A percentile compares a stretch with the other conserved stretches of the same genome.
Evolutionary conservation across 805 yeast genomes (phyloP).

Genomic region (Suhomyces canberraensis): DNA sequence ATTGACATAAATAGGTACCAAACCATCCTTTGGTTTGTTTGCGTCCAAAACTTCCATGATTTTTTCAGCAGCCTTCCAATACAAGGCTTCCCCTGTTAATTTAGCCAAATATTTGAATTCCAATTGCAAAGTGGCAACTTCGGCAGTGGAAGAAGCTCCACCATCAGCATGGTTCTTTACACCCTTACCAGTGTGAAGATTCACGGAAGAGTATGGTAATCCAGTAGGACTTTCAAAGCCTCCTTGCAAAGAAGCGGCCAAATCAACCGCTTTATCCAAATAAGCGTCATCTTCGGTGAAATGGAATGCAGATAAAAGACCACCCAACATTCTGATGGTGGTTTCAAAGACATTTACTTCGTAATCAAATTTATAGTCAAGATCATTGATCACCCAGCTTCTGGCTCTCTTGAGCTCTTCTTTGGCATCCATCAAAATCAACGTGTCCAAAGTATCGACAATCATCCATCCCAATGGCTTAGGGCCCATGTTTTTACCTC

Average conservation of each 20-base stretch:
- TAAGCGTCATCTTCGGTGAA: slow-evolving; percentile 66
- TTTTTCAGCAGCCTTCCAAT: slow-evolving; percentile 76
- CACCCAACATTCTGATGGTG: slow-evolving; percentile 93
- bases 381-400: slow-evolving; percentile 69
- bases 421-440: slow-evolving; percentile 69
- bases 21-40: slow-evolving; percentile 64
- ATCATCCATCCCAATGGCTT: slow-evolving; percentile 90
- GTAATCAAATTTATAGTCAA: slow-evolving; percentile 69
- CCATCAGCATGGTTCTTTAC: slow-evolving; percentile 56
- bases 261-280: slow-evolving; percentile 69
- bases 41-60: slow-evolving; percentile 68
- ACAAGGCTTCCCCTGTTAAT: slow-evolving; percentile 73
- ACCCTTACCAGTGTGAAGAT: slow-evolving; percentile 63
- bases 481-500: slow-evolving; percentile 72
- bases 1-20: slow-evolving; percentile 76
- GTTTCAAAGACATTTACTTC: slow-evolving; percentile 86
- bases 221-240: slow-evolving; percentile 69
- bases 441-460: slow-evolving; percentile 82
- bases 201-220: slow-evolving; percentile 76
- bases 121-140: slow-evolving; percentile 80
- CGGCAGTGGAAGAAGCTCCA: slow-evolving; percentile 88
- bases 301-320: slow-evolving; percentile 79
- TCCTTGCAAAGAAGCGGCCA: slow-evolving; percentile 70
- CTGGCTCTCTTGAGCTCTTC: slow-evolving; percentile 64
- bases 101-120: slow-evolving; percentile 81